Conservation (phyloP, 2,329 filamentous ascomycete species). For the Hymenoscyphus occultus region DNA sequence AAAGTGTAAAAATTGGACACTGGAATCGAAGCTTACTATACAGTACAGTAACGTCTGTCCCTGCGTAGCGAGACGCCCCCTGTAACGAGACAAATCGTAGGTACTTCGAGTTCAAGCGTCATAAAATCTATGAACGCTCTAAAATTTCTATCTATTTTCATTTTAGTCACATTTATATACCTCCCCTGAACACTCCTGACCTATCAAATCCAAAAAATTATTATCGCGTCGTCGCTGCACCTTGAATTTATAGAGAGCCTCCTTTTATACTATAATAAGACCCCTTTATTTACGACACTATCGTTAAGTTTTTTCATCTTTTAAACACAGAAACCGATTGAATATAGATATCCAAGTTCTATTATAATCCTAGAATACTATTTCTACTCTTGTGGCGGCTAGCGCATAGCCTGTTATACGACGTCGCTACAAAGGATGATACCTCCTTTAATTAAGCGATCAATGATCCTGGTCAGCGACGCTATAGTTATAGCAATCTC, state of each 20-base stretch:
- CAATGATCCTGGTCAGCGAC: conserved; percentile 9
- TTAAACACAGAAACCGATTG: conserved; percentile 5
- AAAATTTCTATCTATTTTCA: conserved; percentile 7
- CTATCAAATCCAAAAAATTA: conserved; percentile 7
- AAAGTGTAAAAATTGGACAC: no score
- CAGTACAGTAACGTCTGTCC: conserved; percentile 8
- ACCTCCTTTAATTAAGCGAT: not conserved
- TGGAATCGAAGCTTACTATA: no score
- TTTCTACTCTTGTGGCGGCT: conserved; percentile 9
- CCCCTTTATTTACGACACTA: conserved; percentile 2
- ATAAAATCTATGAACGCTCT: not conserved
- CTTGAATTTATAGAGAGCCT: conserved; percentile 5
- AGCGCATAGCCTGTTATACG: conserved; percentile 4
- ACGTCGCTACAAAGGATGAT: no score
- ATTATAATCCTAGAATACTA: conserved; percentile 7
- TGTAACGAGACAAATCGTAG: not conserved
- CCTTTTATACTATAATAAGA: not conserved
- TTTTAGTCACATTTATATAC: not conserved
- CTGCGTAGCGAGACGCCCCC: not conserved
- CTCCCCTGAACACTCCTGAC: no score
- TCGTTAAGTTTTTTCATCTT: conserved; percentile 8
- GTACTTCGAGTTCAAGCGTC: no score
- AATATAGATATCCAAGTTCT: conserved; percentile 6
- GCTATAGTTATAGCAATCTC: conserved; percentile 9
- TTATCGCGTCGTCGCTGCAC: conserved; percentile 2